Evolutionary conservation across 257 asterid genomes (phyloP).

Genomic region (Nyctanthes arbortristis): DNA sequence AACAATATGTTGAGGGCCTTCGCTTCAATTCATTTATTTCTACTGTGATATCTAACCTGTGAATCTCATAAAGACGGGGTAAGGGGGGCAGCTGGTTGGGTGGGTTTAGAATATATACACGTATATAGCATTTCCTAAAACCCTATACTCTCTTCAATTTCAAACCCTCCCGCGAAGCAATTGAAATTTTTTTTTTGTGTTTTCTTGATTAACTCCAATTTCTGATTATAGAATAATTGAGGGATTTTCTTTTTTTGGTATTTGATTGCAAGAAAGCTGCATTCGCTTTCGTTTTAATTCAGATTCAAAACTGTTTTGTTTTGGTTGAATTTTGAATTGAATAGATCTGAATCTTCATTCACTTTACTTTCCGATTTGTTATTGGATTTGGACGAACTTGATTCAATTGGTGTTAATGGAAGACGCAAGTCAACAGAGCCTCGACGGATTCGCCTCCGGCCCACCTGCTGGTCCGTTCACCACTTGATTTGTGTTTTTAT

Average conservation of each 20-base stretch:
- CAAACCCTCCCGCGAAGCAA: slow-evolving; percentile 71
- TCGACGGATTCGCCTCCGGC: slow-evolving; percentile 66
- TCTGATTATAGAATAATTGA: slow-evolving; percentile 10
- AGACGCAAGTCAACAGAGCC: slow-evolving; percentile 53
- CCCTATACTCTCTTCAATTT: slow-evolving; percentile 33
- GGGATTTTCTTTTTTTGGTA: slow-evolving; percentile 14
- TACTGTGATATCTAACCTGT: not conserved
- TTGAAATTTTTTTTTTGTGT: not conserved
- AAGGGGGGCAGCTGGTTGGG: not conserved
- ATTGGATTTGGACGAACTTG: slow-evolving; percentile 21
- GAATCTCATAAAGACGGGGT: not conserved
- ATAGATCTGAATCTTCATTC: slow-evolving; percentile 43
- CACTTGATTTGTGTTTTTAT: slow-evolving; percentile 6
- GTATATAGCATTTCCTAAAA: not conserved
- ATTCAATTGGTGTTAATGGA: slow-evolving; percentile 56
- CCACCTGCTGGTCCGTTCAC: slow-evolving; percentile 57
- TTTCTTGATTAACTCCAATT: slow-evolving; percentile 23
- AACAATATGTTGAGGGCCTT: slow-evolving; percentile 17
- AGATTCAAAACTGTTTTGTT: slow-evolving; percentile 28
- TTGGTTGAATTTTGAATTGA: slow-evolving; percentile 22
- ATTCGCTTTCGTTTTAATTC: slow-evolving; percentile 20
- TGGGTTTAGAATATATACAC: not conserved
- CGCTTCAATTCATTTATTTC: not conserved
- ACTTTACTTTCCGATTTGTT: slow-evolving; percentile 24
- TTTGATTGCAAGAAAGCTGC: not conserved